phyloP scores from a whole-genome alignment of 352 stramenopile genomes.

The Phytopythium oedochilum region DNA sequence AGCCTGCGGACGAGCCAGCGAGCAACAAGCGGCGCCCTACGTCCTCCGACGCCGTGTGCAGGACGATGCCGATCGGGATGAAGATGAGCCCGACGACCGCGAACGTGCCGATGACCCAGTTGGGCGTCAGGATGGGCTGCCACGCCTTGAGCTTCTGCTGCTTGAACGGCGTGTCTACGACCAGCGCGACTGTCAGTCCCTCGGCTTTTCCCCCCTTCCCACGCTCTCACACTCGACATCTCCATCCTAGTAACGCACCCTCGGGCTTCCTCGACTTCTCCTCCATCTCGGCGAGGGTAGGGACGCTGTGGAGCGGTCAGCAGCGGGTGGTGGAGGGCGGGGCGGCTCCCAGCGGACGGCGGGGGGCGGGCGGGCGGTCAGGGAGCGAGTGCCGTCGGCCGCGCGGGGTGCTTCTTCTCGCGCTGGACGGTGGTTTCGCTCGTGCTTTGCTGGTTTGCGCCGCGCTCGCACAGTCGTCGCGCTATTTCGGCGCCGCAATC shows the following conservation, averaged over 20 bases:
- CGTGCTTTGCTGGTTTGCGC: neutral
- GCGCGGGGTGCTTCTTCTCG: neutral
- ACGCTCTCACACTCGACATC: neutral
- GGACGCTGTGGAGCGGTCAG: slow-evolving; percentile 15
- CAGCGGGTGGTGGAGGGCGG: no score
- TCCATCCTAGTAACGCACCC: slow-evolving; percentile 22
- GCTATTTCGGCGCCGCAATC: slow-evolving; percentile 8
- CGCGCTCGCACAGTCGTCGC: neutral
- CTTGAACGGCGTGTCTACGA: slow-evolving; percentile 84
- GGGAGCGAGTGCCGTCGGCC: neutral
- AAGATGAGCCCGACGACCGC: slow-evolving; percentile 93
- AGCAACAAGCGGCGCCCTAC: slow-evolving; percentile 20
- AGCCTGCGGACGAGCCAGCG: neutral
- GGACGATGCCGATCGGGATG: slow-evolving; percentile 91
- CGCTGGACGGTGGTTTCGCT: neutral
- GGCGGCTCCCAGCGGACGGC: no score
- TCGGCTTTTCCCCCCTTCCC: no score
- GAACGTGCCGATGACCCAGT: slow-evolving; percentile 94
- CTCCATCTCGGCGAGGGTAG: slow-evolving; percentile 47
- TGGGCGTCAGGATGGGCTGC: slow-evolving; percentile 96
- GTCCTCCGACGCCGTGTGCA: slow-evolving; percentile 85
- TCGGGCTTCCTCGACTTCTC: slow-evolving; percentile 86
- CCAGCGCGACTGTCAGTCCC: no score
- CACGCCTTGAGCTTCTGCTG: slow-evolving; percentile 92
- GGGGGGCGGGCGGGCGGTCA: no score